Conservation (phyloP, 2,329 filamentous ascomycete species). For the Aspergillus ochraceoroseus region DNA sequence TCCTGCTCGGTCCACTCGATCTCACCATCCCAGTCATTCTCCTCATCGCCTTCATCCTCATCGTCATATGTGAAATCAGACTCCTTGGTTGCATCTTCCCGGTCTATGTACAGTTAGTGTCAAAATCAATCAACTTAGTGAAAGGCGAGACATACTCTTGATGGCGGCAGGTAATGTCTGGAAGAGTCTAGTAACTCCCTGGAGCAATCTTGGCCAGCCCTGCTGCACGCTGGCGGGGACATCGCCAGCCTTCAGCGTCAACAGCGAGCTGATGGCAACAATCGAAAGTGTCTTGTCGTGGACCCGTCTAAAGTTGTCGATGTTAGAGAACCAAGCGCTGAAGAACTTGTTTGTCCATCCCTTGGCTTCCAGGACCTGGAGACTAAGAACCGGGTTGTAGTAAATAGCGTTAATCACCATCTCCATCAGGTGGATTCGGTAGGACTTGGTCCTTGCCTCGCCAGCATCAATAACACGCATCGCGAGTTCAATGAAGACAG, state of each 20-base stretch:
- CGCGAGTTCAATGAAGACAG: constrained; percentile 81
- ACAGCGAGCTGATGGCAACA: constrained; percentile 79
- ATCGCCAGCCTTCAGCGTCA: constrained; percentile 72
- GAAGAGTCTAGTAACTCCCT: constrained; percentile 85
- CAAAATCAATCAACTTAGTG: neutral
- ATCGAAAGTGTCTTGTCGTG: constrained; percentile 99
- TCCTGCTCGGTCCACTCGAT: constrained; percentile 63
- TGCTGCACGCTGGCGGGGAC: constrained; percentile 89
- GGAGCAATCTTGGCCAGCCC: constrained; percentile 88
- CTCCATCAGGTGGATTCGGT: constrained; percentile 95
- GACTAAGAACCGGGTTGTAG: constrained; percentile 83
- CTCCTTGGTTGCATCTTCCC: constrained; percentile 85
- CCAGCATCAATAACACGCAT: constrained; percentile 72
- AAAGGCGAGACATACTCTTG: constrained; percentile 59
- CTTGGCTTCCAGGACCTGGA: constrained; percentile 83
- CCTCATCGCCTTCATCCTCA: constrained; percentile 72
- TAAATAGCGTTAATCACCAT: constrained; percentile 98
- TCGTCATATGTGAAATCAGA: constrained; percentile 76
- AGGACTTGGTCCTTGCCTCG: constrained; percentile 83
- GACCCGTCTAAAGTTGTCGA: constrained; percentile 85
- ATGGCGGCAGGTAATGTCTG: constrained; percentile 81
- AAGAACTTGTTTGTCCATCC: constrained; percentile 99
- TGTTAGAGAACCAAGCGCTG: constrained; percentile 94
- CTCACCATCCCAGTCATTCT: constrained; percentile 76
- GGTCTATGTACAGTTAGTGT: constrained; percentile 50